Percentiles rank a stretch among this genome's conserved stretches.
Evolutionary conservation across 495 filamentous ascomycete species (phyloP).

Genomic region (Hypoxylon lenormandii): DNA sequence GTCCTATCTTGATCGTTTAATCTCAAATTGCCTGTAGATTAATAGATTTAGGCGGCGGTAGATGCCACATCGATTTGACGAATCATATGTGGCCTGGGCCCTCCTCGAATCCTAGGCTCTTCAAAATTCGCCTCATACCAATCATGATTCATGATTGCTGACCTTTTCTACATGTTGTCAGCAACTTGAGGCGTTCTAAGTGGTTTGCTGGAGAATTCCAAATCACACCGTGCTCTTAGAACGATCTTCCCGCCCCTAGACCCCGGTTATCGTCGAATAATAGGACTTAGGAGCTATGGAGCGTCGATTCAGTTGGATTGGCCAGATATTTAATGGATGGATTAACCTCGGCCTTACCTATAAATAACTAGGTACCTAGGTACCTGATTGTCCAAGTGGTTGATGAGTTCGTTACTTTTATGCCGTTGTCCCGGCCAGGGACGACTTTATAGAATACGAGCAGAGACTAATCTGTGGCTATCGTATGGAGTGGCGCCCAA

Average conservation of each 20-base stretch:
- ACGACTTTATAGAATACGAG: background rate
- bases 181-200: slow-evolving; percentile 15
- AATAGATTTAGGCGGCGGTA: slow-evolving; percentile 51
- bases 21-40: slow-evolving; percentile 51
- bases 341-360: background rate
- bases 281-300: background rate
- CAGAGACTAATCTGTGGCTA: background rate
- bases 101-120: slow-evolving; percentile 29
- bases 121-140: slow-evolving; percentile 31
- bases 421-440: background rate
- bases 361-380: background rate
- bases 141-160: slow-evolving; percentile 18
- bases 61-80: slow-evolving; percentile 35
- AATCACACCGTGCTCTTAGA: background rate
- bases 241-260: background rate
- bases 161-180: slow-evolving; percentile 15
- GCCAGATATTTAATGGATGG: background rate
- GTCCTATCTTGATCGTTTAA: slow-evolving; percentile 40
- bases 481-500: background rate
- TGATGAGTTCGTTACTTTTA: background rate
- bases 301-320: background rate
- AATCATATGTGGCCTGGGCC: slow-evolving; percentile 30
- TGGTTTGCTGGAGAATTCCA: slow-evolving; percentile 28
- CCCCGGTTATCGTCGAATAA: background rate
- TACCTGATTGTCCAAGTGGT: background rate